phyloP scores from a whole-genome alignment of 2,329 filamentous ascomycete species.

The Ciborinia camelliae region DNA sequence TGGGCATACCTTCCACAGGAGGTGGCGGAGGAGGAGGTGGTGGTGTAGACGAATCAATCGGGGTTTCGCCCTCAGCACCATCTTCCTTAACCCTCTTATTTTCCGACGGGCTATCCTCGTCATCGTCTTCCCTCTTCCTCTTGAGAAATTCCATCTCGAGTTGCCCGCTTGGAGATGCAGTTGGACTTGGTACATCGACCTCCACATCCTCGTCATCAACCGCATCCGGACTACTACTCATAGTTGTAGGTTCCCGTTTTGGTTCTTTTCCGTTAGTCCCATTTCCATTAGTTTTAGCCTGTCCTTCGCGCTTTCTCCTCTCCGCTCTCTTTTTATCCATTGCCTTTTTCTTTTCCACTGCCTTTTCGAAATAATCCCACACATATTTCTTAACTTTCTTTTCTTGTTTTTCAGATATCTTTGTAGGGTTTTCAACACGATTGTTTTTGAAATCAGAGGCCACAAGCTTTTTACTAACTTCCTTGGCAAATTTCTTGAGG shows the following conservation, averaged over 20 bases:
- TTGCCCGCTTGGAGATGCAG: slow-evolving; percentile 14
- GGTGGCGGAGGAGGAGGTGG: slow-evolving; percentile 35
- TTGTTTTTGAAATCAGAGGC: slow-evolving; percentile 87
- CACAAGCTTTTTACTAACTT: slow-evolving; percentile 83
- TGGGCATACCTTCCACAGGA: slow-evolving; percentile 24
- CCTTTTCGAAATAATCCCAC: slow-evolving; percentile 82
- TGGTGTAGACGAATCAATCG: slow-evolving; percentile 17
- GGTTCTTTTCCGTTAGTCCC: not conserved
- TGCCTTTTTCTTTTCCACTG: slow-evolving; percentile 68
- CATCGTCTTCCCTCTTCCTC: slow-evolving; percentile 57
- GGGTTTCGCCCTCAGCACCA: not conserved
- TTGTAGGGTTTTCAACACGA: slow-evolving; percentile 78
- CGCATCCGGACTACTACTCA: slow-evolving; percentile 31
- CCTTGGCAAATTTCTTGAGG: slow-evolving; percentile 59
- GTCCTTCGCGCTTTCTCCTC: slow-evolving; percentile 34
- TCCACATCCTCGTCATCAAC: slow-evolving; percentile 32
- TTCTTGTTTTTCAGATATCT: slow-evolving; percentile 72
- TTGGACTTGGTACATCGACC: slow-evolving; percentile 11
- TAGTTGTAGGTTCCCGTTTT: not conserved
- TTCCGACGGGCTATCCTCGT: slow-evolving; percentile 27
- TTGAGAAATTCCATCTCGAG: slow-evolving; percentile 45
- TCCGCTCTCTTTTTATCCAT: slow-evolving; percentile 64
- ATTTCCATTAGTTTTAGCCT: slow-evolving; percentile 26
- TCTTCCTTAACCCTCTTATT: slow-evolving; percentile 36
- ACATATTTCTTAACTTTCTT: slow-evolving; percentile 81